These are phyloP conservation scores for Parathielavia hyrcaniae DNA, from an alignment of 495 filamentous ascomycete genomes.

Conservation along the genomic window DNA sequence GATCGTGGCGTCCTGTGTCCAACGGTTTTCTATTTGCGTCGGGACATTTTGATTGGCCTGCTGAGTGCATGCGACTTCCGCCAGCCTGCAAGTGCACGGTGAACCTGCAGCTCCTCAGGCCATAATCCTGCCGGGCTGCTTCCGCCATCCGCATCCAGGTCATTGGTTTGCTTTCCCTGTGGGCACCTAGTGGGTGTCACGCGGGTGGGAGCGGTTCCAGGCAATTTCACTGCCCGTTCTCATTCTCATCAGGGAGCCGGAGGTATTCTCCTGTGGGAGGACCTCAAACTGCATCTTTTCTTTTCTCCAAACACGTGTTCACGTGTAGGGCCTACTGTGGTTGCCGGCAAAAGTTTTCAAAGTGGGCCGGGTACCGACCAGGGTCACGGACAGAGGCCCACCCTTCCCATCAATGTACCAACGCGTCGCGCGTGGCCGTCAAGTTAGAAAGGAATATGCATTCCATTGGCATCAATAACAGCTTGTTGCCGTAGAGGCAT, in stretches of 20 bases:
- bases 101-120: constrained; percentile 3
- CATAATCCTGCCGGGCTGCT: constrained; percentile 11
- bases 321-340: background rate
- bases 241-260: background rate
- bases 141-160: background rate
- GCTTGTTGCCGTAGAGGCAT: too few species aligned
- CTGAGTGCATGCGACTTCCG: background rate
- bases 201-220: background rate
- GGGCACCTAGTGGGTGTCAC: background rate
- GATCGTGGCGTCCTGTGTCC: constrained; percentile 13
- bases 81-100: background rate
- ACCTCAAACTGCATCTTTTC: background rate
- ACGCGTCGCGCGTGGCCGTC: too few species aligned
- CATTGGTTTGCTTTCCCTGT: constrained; percentile 6
- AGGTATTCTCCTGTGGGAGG: background rate
- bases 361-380: too few species aligned
- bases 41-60: background rate
- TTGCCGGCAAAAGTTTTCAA: too few species aligned
- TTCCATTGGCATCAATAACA: too few species aligned
- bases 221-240: background rate
- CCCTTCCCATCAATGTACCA: too few species aligned
- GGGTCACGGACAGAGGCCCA: too few species aligned
- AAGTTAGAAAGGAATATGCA: too few species aligned
- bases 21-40: background rate
- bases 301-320: background rate